These are phyloP conservation scores for Ambrosia artemisiifolia DNA, from an alignment of 129 eudicot species.

Conservation along the genomic window DNA sequence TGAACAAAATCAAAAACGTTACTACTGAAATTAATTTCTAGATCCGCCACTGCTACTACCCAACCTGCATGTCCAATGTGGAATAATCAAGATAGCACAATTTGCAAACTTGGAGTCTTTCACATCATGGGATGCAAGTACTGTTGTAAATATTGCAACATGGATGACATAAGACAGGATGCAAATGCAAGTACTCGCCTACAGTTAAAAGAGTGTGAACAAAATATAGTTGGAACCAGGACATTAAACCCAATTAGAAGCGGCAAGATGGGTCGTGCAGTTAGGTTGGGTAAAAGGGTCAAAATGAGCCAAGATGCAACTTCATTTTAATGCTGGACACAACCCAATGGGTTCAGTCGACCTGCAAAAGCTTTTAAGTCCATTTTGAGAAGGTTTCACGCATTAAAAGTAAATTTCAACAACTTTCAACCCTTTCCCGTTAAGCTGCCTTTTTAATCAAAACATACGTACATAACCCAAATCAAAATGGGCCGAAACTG, in stretches of 20 bases:
- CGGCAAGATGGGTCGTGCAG: too few relatives aligned
- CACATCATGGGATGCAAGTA: background rate
- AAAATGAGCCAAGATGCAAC: background rate
- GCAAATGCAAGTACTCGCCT: background rate
- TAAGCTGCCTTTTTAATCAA: background rate
- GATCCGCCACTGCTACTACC: too few relatives aligned
- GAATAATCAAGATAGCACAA: background rate
- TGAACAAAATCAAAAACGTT: too few relatives aligned
- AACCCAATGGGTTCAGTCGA: background rate
- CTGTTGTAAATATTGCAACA: background rate
- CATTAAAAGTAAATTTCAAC: background rate
- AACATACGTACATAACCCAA: background rate
- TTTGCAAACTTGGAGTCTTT: background rate
- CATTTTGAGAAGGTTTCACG: background rate
- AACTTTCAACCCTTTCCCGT: background rate
- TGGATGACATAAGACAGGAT: background rate
- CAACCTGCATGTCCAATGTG: background rate
- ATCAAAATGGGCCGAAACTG: background rate
- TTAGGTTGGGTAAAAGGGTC: slow-evolving; percentile 5
- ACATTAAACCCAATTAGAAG: slow-evolving; percentile 1
- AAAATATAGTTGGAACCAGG: background rate
- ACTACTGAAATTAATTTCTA: too few relatives aligned
- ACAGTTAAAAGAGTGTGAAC: background rate
- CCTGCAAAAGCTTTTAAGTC: background rate
- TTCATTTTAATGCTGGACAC: background rate